Evolutionary conservation across 768 basidiomycete species (phyloP).

Genomic region (Dacryopinax spathularia): DNA sequence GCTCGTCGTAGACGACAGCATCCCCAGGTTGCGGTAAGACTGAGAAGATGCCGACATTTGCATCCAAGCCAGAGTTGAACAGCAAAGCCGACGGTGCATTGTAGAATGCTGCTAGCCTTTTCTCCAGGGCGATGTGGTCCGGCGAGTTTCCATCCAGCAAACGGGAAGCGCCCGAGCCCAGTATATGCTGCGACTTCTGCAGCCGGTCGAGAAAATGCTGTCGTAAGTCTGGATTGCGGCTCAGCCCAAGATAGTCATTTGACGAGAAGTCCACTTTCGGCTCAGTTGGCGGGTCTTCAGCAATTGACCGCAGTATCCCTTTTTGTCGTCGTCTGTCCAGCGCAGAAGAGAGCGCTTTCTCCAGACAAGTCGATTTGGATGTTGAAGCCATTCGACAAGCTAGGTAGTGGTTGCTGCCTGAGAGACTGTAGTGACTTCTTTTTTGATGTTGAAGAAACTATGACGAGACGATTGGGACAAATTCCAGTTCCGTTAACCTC

Average conservation of each 20-base stretch:
- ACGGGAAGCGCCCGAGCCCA: constrained; percentile 80
- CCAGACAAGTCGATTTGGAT: not conserved
- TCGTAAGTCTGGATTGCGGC: constrained; percentile 44
- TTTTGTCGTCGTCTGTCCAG: not conserved
- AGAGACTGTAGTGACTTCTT: too few species aligned
- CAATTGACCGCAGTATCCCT: not conserved
- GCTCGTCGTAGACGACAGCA: constrained; percentile 65
- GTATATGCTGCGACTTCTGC: constrained; percentile 33
- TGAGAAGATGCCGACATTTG: constrained; percentile 77
- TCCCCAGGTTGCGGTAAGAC: constrained; percentile 66
- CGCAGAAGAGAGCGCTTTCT: not conserved
- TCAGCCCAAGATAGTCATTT: constrained; percentile 83
- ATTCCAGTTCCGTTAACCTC: too few species aligned
- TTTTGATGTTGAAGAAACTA: too few species aligned
- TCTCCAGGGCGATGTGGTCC: constrained; percentile 57
- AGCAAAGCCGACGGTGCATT: constrained; percentile 49
- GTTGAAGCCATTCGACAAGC: not conserved
- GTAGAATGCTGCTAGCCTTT: constrained; percentile 52
- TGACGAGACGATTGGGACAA: too few species aligned
- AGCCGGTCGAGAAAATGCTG: constrained; percentile 44
- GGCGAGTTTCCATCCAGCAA: constrained; percentile 59
- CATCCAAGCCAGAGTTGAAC: constrained; percentile 89
- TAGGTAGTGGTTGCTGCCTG: too few species aligned
- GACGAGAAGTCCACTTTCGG: constrained; percentile 57
- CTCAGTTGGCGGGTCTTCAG: constrained; percentile 18